A percentile compares a stretch with the other conserved stretches of the same genome.
Conservation (phyloP, 225 moss, liverwort and hornwort genomes). For the Bryum argenteum region DNA sequence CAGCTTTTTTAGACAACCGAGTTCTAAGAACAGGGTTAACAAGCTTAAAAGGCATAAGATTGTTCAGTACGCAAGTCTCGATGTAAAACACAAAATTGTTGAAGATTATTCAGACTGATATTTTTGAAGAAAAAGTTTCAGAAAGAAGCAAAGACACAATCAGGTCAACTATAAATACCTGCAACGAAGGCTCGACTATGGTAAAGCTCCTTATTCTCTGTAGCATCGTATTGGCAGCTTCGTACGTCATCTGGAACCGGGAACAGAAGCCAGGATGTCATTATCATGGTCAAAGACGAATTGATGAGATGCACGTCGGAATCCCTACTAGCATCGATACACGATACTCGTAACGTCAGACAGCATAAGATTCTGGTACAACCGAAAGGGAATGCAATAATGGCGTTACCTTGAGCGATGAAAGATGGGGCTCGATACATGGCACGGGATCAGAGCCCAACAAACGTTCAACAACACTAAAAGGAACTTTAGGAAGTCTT, state of each 20-base stretch:
- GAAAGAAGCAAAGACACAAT: not conserved
- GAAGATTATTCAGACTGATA: not conserved
- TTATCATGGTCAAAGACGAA: not conserved
- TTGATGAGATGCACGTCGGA: not conserved
- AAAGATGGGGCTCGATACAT: conserved; percentile 71
- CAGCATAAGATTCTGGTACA: not conserved
- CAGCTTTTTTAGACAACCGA: not conserved
- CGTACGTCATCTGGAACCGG: conserved; percentile 55
- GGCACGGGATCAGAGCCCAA: conserved; percentile 71
- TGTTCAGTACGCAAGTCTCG: not conserved
- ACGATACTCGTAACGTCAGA: not conserved
- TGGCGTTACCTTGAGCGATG: conserved; percentile 62
- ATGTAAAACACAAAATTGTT: not conserved
- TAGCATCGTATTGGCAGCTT: conserved; percentile 60
- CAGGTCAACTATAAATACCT: conserved; percentile 44
- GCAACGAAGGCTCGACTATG: conserved; percentile 49
- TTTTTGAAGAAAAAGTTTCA: not conserved
- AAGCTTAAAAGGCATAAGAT: conserved; percentile 10
- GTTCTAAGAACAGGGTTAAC: not conserved
- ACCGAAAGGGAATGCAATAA: not conserved
- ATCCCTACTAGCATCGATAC: not conserved
- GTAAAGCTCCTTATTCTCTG: conserved; percentile 56
- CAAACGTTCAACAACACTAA: conserved; percentile 59
- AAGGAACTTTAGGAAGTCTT: conserved; percentile 56
- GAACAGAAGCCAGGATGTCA: conserved; percentile 8